Evolutionary conservation across 192 early-diverging fungal genomes (phyloP).

Genomic region (Umbelopsis vinacea): DNA sequence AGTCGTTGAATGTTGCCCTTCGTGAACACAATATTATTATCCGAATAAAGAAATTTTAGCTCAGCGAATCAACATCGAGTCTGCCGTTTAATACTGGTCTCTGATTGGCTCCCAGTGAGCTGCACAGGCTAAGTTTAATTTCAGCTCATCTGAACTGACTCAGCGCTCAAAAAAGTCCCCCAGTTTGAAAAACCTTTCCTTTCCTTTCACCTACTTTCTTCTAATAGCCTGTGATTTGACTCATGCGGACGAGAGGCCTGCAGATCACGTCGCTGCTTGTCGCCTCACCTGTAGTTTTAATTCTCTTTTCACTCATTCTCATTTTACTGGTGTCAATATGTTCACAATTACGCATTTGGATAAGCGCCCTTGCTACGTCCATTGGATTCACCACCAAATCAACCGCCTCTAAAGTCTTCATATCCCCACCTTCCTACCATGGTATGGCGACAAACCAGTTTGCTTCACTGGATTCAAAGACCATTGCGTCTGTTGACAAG

Average conservation of each 20-base stretch:
- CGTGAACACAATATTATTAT: background rate
- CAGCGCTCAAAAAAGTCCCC: too few relatives aligned
- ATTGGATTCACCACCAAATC: constrained; percentile 1
- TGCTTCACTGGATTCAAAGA: constrained; percentile 1
- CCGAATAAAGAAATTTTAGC: background rate
- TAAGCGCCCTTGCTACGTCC: background rate
- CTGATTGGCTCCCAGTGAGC: background rate
- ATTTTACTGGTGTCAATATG: constrained; percentile 21
- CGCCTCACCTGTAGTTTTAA: constrained; percentile 13
- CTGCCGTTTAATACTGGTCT: background rate
- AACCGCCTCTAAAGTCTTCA: background rate
- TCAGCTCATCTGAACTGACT: too few relatives aligned
- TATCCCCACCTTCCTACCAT: background rate
- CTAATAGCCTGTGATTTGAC: background rate
- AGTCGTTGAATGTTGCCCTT: constrained; percentile 57
- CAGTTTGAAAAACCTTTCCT: background rate
- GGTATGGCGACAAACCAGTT: background rate
- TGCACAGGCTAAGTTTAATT: background rate
- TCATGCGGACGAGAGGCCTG: constrained; percentile 23
- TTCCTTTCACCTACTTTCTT: background rate
- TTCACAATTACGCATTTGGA: constrained; percentile 21
- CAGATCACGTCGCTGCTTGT: constrained; percentile 21
- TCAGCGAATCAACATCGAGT: background rate
- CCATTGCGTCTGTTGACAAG: constrained; percentile 18
- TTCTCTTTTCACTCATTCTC: constrained; percentile 14